These are phyloP conservation scores for Ligustrum vulgare DNA, from an alignment of 257 asterid species.

Conservation along the genomic window DNA sequence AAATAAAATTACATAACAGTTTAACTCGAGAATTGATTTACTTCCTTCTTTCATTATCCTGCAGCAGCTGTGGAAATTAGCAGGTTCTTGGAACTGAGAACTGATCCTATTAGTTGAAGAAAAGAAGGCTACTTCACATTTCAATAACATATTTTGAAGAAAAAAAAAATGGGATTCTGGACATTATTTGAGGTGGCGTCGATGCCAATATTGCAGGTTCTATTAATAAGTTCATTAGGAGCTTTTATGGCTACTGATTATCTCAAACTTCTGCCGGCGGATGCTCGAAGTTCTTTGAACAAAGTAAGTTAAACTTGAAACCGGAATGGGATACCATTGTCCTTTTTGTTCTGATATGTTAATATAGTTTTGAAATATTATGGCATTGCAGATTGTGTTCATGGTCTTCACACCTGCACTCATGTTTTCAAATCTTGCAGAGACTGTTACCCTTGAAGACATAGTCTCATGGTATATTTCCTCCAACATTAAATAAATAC, in stretches of 20 bases:
- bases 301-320: constrained; percentile 34
- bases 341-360: neutral
- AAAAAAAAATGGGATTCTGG: constrained; percentile 61
- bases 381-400: constrained; percentile 64
- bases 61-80: neutral
- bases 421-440: constrained; percentile 60
- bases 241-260: constrained; percentile 82
- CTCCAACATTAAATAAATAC: too few relatives aligned
- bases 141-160: too few relatives aligned
- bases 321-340: too few relatives aligned
- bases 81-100: neutral
- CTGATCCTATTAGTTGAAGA: neutral
- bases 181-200: constrained; percentile 75
- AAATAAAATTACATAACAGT: too few relatives aligned
- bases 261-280: constrained; percentile 61
- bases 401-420: constrained; percentile 65
- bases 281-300: constrained; percentile 64
- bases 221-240: constrained; percentile 63
- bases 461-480: constrained; percentile 51
- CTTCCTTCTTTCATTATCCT: neutral
- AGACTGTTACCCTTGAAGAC: constrained; percentile 63
- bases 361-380: neutral
- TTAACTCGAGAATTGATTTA: too few relatives aligned
- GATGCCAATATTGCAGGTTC: constrained; percentile 82
- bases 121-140: too few relatives aligned